Evolutionary conservation across 495 filamentous ascomycete species (phyloP).

Genomic region (Cercophora sp.): DNA sequence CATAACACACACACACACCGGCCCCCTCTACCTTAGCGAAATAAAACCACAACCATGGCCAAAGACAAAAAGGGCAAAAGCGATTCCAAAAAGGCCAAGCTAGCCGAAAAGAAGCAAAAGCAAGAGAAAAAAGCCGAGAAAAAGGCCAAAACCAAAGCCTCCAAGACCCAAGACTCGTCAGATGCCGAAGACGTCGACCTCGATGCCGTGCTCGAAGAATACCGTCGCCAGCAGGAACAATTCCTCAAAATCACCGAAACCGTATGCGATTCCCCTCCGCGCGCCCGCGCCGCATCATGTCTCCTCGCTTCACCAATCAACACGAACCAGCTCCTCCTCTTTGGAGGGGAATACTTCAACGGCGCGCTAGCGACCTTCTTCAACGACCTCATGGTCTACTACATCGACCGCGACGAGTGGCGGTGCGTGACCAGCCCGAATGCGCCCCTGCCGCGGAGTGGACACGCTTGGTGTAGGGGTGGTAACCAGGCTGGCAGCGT

Average conservation of each 20-base stretch:
- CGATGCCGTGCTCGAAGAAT: constrained; percentile 93
- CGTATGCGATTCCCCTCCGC: constrained; percentile 64
- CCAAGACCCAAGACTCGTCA: constrained; percentile 62
- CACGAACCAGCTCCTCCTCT: constrained; percentile 84
- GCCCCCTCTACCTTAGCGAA: neutral
- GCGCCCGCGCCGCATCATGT: constrained; percentile 71
- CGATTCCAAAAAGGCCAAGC: constrained; percentile 58
- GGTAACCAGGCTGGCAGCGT: constrained; percentile 75
- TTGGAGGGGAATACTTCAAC: constrained; percentile 74
- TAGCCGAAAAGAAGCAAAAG: constrained; percentile 62
- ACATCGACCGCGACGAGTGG: constrained; percentile 85
- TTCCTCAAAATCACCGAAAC: constrained; percentile 91
- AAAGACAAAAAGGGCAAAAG: constrained; percentile 60
- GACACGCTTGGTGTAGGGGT: constrained; percentile 87
- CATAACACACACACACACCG: too few relatives aligned
- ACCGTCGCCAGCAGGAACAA: constrained; percentile 75
- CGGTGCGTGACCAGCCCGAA: constrained; percentile 83
- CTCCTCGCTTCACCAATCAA: constrained; percentile 80
- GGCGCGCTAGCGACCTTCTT: constrained; percentile 60
- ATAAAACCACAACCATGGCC: constrained; percentile 48
- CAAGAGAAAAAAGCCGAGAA: constrained; percentile 62
- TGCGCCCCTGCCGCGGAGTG: constrained; percentile 82
- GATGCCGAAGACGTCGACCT: constrained; percentile 91
- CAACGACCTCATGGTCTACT: constrained; percentile 80
- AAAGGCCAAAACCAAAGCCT: constrained; percentile 52